Evolutionary conservation across 1,284 basidiomycete species (phyloP), one percentile per base, ranked within the genome.

Genomic region (Naganishia liquefaciens): DNA sequence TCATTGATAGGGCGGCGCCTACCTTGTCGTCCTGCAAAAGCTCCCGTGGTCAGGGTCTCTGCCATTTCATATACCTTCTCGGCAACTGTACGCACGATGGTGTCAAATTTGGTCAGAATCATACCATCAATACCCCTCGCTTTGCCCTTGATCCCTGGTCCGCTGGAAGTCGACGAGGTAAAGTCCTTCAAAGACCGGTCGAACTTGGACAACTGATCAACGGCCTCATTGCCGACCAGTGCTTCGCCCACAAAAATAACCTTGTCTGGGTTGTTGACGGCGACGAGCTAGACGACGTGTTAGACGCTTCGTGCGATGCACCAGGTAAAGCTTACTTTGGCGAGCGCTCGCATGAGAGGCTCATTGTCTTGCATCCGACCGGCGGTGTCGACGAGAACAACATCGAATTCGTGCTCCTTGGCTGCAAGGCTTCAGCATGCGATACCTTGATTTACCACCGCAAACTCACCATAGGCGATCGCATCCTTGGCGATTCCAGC

Each of bases 331-430:
- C 75, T 67, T 68, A 89, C 89, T 83, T 97, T 96, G 50, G 93
- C 91, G n/a, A 98, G 83, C 6, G 94, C 93, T n/a, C 91, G 86
- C 93, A 98, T 98, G 64, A 98, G 81, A 1, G 93, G 94, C 87
- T 97, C 93, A 75, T 97, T 98, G 79, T 97, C 93, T 78, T 98
- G 94, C 94, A 97, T 96, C 63, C 93, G 85, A 1, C 93, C 94
- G n/a, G 94, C 94, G 1, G 94, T 97, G 77, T 98, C 93, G 73
- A 97, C 91, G 46, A 98, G 82, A 7, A 98, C 93, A 23, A 96
- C 92, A 75, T 97, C 93, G 75, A 94, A 96, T 67, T 87, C 85
- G 69, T 90, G 87, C 70, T 93, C 89, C 70, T 87, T 88, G 40
- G 86, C 92, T 94, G 73, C 1, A 4, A 46, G 13, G 13, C 6